Evolutionary conservation across 352 stramenopile species (phyloP), one percentile per base, ranked within the genome.

Genomic region (Pythium coloratum): DNA sequence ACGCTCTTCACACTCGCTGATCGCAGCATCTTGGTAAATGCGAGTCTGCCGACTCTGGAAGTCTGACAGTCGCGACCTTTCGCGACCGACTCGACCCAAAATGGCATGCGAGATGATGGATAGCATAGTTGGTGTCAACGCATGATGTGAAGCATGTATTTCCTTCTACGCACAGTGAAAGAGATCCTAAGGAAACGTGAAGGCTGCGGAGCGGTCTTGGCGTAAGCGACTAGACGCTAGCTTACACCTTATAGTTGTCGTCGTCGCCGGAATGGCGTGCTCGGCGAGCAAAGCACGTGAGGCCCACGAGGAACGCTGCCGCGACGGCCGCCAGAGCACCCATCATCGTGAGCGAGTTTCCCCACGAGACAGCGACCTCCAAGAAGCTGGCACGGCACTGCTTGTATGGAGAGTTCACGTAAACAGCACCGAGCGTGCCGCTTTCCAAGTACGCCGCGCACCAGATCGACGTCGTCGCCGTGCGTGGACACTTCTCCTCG

Each of bases 301-400:
- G 63, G 13, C 50, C 76, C 30, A 91, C 66, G 57, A 93, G 78
- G 18, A 79, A 59, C 57, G 77, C 81, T 12, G 82, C 76, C 24
- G 70, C 71, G 53, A 89, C 61, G 8, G 83, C 78, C 3, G 83
- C 75, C n/a, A 87, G 24, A 6, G 82, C 54, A 16, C 85, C 85
- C 64, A 80, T 82, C 36, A 78, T 58, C 32, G 73, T 78, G 36
- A 93, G 75, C 20, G 68, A 82, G n/a, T 55, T 71, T 47, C 78
- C 78, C 86, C 86, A 94, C 68, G 83, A 80, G 34, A 81, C 80
- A 10, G 80, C 84, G 32, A 92, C 66, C 55, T 84, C 72, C 8
- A 94, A 58, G 67, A 94, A 93, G 50, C 76, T 80, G 9, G 47
- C 66, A 62, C 86, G 86, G 65, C 86, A 94, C 58, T 92, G 72